Evolutionary conservation across 2,329 filamentous ascomycete genomes (phyloP).

Genomic region (Sordariomycetes sp.): DNA sequence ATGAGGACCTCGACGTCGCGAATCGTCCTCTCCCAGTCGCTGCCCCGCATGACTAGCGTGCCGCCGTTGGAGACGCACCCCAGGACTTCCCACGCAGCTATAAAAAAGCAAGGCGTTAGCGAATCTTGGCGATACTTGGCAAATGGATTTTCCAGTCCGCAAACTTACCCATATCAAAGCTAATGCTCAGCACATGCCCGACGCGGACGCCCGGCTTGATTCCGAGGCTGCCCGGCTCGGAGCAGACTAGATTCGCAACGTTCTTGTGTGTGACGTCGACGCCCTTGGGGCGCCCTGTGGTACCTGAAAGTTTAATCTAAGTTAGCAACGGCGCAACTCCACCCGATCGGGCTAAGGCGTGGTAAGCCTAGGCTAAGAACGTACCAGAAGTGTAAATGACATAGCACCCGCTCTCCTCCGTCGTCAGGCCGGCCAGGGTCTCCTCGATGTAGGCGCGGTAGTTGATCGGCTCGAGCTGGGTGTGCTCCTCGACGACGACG

Average conservation of each 20-base stretch:
- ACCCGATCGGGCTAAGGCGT: background rate
- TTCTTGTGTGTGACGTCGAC: constrained; percentile 46
- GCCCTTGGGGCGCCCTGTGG: constrained; percentile 47
- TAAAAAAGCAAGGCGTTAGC: background rate
- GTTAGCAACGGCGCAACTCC: background rate
- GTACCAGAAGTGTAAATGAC: constrained; percentile 44
- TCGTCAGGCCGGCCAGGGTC: constrained; percentile 19
- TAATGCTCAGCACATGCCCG: constrained; percentile 44
- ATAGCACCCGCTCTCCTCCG: constrained; percentile 28
- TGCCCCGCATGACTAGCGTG: constrained; percentile 39
- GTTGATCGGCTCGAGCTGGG: background rate
- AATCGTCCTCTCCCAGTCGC: constrained; percentile 35
- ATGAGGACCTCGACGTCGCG: constrained; percentile 39
- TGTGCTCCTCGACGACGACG: constrained; percentile 18
- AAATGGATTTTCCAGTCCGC: background rate
- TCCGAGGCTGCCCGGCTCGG: constrained; percentile 37
- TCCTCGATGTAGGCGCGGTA: constrained; percentile 5
- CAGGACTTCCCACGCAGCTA: constrained; percentile 52
- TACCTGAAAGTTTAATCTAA: constrained; percentile 21
- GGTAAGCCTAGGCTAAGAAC: background rate
- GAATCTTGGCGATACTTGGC: background rate
- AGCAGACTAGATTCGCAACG: constrained; percentile 40
- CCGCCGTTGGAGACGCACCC: constrained; percentile 46
- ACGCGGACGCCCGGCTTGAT: constrained; percentile 39
- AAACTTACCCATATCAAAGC: constrained; percentile 49